Evolutionary conservation across 2,329 filamentous ascomycete genomes (phyloP).

Genomic region (Fusarium domesticum): DNA sequence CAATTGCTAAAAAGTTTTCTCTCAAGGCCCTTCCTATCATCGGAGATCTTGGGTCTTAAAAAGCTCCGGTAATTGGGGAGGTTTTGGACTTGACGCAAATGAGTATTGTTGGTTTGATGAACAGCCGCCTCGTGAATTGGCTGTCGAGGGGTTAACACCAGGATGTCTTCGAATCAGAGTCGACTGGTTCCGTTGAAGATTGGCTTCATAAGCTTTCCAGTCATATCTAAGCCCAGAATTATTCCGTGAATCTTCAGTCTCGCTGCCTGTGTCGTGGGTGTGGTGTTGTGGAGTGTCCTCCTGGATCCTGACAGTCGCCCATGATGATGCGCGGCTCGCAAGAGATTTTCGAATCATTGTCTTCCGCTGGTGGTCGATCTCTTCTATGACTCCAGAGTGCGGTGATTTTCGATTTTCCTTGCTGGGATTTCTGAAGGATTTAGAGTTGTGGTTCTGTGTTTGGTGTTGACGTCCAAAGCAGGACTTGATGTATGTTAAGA

Average conservation of each 20-base stretch:
- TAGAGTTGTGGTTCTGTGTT: conserved; percentile 10
- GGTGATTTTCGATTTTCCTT: conserved; percentile 23
- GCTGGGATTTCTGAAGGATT: conserved; percentile 13
- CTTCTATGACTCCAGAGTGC: conserved; percentile 15
- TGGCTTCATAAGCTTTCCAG: conserved; percentile 42
- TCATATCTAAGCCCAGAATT: conserved; percentile 28
- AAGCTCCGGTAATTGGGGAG: conserved; percentile 12
- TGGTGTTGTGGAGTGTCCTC: conserved; percentile 2
- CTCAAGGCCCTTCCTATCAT: conserved; percentile 12
- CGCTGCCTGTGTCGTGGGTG: conserved; percentile 11
- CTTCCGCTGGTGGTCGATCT: conserved; percentile 38
- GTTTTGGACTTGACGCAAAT: conserved; percentile 15
- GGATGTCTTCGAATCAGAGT: conserved; percentile 31
- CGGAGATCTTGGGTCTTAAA: conserved; percentile 10
- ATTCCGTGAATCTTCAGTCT: conserved; percentile 18
- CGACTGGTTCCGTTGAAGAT: conserved; percentile 29
- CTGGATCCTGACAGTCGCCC: conserved; percentile 8
- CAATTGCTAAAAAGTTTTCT: not conserved
- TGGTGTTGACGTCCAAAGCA: too few species aligned
- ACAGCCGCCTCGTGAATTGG: conserved; percentile 9
- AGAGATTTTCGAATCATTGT: conserved; percentile 46
- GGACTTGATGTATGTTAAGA: too few species aligned
- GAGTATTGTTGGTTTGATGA: conserved; percentile 14
- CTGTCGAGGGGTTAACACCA: conserved; percentile 20
- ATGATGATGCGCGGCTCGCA: conserved; percentile 30